Evolutionary conservation across 2,329 filamentous ascomycete genomes (phyloP).

Genomic region (Sarocladium kiliense): DNA sequence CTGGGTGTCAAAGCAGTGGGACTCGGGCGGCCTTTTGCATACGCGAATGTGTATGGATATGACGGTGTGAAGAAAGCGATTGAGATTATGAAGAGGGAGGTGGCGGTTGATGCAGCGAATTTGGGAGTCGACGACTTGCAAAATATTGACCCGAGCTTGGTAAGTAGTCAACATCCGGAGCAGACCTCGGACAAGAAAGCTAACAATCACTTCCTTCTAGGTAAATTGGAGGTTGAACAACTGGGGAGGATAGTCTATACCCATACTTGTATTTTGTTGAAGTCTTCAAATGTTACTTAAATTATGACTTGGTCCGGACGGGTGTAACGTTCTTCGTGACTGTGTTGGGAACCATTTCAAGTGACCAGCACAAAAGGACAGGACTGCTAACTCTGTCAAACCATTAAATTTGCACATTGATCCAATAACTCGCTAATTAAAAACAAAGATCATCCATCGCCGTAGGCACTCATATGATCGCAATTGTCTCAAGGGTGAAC

Average conservation of each 20-base stretch:
- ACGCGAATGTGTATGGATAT: conserved; percentile 44
- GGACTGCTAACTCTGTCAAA: too few species aligned
- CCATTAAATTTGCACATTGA: too few species aligned
- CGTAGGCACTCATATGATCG: background rate
- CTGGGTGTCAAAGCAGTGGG: conserved; percentile 39
- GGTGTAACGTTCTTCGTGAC: too few species aligned
- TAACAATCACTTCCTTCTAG: background rate
- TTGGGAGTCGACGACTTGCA: conserved; percentile 34
- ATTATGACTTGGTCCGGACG: too few species aligned
- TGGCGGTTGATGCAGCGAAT: conserved; percentile 38
- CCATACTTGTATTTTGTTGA: background rate
- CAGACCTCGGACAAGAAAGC: too few species aligned
- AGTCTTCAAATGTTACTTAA: background rate
- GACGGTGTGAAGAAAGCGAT: conserved; percentile 41
- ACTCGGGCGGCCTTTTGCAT: conserved; percentile 47
- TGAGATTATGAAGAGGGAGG: conserved; percentile 43
- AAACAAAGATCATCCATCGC: too few species aligned
- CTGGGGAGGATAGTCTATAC: background rate
- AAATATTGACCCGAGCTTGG: conserved; percentile 21
- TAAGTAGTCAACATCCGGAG: conserved; percentile 5
- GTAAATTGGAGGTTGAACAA: conserved; percentile 7
- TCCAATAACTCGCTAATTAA: too few species aligned
- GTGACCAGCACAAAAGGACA: too few species aligned
- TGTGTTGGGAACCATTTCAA: too few species aligned
- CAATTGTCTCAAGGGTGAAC: background rate